phyloP scores from a whole-genome alignment of 495 filamentous ascomycete genomes.

The Penicillium mononematosum region DNA sequence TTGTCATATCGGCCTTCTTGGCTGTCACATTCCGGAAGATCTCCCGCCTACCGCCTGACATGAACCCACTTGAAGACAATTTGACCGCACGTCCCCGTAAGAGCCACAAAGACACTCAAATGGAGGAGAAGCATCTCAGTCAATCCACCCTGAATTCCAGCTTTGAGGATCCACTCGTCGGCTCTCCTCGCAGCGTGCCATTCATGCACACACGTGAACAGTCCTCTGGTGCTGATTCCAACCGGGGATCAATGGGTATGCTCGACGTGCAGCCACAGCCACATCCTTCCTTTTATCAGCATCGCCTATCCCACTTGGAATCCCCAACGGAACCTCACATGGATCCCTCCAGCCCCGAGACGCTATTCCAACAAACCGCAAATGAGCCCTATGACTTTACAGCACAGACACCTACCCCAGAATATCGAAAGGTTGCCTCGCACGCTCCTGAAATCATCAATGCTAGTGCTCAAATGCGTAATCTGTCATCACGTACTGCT shows the following conservation, averaged over 20 bases:
- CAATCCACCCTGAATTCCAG: conserved; percentile 54
- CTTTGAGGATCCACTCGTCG: conserved; percentile 59
- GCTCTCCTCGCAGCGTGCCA: conserved; percentile 60
- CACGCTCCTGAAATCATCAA: conserved; percentile 23
- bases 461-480: conserved; percentile 20
- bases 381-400: conserved; percentile 31
- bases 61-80: conserved; percentile 88
- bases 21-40: conserved; percentile 78
- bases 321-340: conserved; percentile 32
- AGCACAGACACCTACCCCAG: conserved; percentile 24
- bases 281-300: conserved; percentile 20
- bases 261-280: conserved; percentile 26
- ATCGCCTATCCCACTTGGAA: conserved; percentile 34
- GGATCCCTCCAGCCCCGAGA: conserved; percentile 41
- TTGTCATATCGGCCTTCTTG: conserved; percentile 68
- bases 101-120: conserved; percentile 66
- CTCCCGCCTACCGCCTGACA: conserved; percentile 75
- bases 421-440: conserved; percentile 26
- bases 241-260: conserved; percentile 32
- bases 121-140: conserved; percentile 55
- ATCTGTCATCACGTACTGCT: conserved; percentile 27
- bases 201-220: conserved; percentile 71
- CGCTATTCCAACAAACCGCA: conserved; percentile 28
- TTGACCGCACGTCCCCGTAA: conserved; percentile 76
- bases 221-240: conserved; percentile 45